phyloP scores from a whole-genome alignment of 441 rosid species.

The Pelargonium citronellum region DNA sequence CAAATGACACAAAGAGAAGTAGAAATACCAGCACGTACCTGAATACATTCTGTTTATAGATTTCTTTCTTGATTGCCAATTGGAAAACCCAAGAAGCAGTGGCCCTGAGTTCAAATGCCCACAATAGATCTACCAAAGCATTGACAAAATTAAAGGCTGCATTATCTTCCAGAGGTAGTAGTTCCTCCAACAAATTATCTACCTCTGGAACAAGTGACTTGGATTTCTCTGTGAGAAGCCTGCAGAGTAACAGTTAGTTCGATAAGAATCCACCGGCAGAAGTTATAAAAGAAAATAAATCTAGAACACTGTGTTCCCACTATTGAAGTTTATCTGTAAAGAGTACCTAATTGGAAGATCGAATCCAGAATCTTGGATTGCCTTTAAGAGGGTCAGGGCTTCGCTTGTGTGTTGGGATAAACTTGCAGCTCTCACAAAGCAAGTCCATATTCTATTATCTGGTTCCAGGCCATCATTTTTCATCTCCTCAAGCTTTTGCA shows the following conservation, averaged over 20 bases:
- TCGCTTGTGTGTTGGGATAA: constrained; percentile 44
- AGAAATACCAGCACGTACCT: constrained; percentile 40
- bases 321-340: constrained; percentile 4
- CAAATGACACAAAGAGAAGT: background rate
- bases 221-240: constrained; percentile 65
- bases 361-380: constrained; percentile 64
- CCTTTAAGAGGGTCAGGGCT: constrained; percentile 57
- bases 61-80: constrained; percentile 65
- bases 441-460: constrained; percentile 93
- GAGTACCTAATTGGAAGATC: constrained; percentile 76
- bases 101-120: constrained; percentile 93
- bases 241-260: constrained; percentile 30
- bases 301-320: constrained; percentile 12
- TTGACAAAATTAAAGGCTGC: constrained; percentile 89
- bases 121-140: constrained; percentile 74
- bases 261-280: constrained; percentile 4
- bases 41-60: constrained; percentile 65
- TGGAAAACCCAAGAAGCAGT: constrained; percentile 90
- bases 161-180: constrained; percentile 60
- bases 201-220: constrained; percentile 56
- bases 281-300: background rate
- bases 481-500: constrained; percentile 71
- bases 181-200: constrained; percentile 58
- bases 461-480: constrained; percentile 66
- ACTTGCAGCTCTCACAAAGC: constrained; percentile 91